Evolutionary conservation across 495 filamentous ascomycete species (phyloP).

Genomic region (Neurospora sp.): DNA sequence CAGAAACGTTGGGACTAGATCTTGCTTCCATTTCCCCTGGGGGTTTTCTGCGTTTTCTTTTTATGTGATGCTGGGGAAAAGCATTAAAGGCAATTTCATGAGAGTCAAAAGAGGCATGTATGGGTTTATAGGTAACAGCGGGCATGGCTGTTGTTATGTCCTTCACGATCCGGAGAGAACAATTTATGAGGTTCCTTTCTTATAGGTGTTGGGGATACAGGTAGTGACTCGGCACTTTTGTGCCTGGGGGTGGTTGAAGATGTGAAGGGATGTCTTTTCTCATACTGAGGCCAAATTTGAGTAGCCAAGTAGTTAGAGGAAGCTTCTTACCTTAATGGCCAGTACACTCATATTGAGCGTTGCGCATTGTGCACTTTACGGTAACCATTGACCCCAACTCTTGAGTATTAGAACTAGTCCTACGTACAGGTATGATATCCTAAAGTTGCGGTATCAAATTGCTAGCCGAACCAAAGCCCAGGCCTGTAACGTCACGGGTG

Average conservation of each 20-base stretch:
- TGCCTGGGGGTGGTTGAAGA: not conserved
- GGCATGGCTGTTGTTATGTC: not conserved
- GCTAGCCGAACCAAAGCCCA: not conserved
- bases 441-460: not conserved
- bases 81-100: not conserved
- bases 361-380: not conserved
- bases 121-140: not conserved
- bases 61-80: not conserved
- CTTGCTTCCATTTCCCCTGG: not conserved
- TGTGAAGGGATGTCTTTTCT: not conserved
- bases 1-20: not conserved
- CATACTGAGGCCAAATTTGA: not conserved
- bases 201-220: not conserved
- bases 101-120: not conserved
- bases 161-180: not conserved
- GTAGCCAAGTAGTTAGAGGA: not conserved
- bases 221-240: not conserved
- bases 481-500: not conserved
- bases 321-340: not conserved
- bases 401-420: not conserved
- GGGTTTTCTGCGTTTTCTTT: not conserved
- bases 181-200: not conserved
- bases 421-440: not conserved
- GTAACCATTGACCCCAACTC: not conserved
- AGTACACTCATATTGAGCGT: not conserved